Conservation (phyloP, 164 flowering plant species). For the Stephania cephalantha region DNA sequence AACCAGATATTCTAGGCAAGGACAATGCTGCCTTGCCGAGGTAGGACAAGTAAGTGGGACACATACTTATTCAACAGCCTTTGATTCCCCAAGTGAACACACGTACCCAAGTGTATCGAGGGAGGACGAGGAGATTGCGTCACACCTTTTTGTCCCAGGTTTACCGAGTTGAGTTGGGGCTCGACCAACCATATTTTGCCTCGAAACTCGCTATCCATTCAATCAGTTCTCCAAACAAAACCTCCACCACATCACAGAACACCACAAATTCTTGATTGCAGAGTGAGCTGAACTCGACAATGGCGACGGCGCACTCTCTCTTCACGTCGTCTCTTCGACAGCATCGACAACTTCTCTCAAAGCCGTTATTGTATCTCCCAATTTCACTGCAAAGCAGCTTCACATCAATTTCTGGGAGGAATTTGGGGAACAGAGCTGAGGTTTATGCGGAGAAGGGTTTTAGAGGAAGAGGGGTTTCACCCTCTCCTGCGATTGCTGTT, state of each 20-base stretch:
- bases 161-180: too few species aligned
- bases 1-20: too few species aligned
- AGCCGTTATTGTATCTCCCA: conserved; percentile 3
- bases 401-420: conserved; percentile 14
- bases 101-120: too few species aligned
- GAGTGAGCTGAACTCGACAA: conserved; percentile 10
- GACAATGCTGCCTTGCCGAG: too few species aligned
- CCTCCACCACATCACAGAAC: conserved; percentile 4
- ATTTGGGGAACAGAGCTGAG: conserved; percentile 5
- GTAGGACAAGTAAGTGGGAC: too few species aligned
- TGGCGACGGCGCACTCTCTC: conserved; percentile 12
- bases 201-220: neutral
- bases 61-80: too few species aligned
- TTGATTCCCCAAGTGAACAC: too few species aligned
- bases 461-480: conserved; percentile 8
- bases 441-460: conserved; percentile 7
- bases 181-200: neutral
- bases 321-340: conserved; percentile 11
- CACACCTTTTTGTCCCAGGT: too few species aligned
- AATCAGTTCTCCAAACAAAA: neutral
- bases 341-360: neutral
- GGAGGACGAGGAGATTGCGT: too few species aligned
- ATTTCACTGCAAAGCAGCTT: neutral
- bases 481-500: conserved; percentile 19
- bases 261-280: neutral